These are phyloP conservation scores for Simmondsia chinensis DNA, from an alignment of 148 eudicot species.

Conservation along the genomic window DNA sequence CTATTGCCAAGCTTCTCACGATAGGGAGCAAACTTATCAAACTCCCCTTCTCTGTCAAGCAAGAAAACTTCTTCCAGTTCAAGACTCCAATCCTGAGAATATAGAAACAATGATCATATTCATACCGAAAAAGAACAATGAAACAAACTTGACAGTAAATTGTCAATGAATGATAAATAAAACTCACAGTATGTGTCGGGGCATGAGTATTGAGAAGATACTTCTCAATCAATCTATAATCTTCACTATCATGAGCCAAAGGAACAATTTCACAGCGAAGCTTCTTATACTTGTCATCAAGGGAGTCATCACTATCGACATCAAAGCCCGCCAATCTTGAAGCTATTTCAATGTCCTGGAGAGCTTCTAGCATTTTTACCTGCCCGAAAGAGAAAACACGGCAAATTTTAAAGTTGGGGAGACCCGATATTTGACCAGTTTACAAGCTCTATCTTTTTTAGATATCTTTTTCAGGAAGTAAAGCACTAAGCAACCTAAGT, in stretches of 20 bases:
- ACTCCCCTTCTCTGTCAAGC: slow-evolving; percentile 83
- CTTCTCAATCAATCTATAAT: slow-evolving; percentile 73
- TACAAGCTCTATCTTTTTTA: too few relatives aligned
- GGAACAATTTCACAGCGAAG: slow-evolving; percentile 75
- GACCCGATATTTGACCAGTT: too few relatives aligned
- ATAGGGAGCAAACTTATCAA: slow-evolving; percentile 62
- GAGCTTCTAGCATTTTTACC: slow-evolving; percentile 99
- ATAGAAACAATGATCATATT: neutral
- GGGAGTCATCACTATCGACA: slow-evolving; percentile 51
- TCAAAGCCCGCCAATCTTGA: slow-evolving; percentile 96
- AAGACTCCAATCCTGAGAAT: slow-evolving; percentile 68
- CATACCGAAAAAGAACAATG: too few relatives aligned
- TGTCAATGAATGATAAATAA: too few relatives aligned
- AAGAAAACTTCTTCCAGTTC: slow-evolving; percentile 92
- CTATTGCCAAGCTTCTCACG: slow-evolving; percentile 84
- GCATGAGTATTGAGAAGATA: slow-evolving; percentile 95
- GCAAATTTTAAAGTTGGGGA: too few relatives aligned
- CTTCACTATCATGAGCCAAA: slow-evolving; percentile 71
- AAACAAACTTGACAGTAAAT: too few relatives aligned
- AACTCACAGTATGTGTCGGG: slow-evolving; percentile 90
- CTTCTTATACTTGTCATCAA: slow-evolving; percentile 84
- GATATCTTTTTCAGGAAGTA: too few relatives aligned
- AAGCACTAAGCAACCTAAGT: too few relatives aligned
- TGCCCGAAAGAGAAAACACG: slow-evolving; percentile 14
- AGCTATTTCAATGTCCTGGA: slow-evolving; percentile 98